These are phyloP conservation scores for Auricularia heimuer DNA, from an alignment of 768 basidiomycete species.

Conservation along the genomic window DNA sequence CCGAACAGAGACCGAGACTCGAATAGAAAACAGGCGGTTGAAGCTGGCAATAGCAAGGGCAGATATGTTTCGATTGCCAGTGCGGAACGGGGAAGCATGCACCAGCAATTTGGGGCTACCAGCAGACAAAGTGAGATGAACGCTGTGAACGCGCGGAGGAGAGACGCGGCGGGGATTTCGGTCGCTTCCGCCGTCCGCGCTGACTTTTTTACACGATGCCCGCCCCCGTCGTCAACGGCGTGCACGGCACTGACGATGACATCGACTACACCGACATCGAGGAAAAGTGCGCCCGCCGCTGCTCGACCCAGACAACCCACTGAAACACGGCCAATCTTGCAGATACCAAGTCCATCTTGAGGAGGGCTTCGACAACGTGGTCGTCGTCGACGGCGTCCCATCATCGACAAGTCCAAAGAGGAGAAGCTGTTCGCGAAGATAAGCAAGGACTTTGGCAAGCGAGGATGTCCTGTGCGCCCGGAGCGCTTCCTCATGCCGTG, in stretches of 20 bases:
- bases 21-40: too few species aligned
- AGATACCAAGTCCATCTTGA: conserved; percentile 83
- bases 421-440: conserved; percentile 76
- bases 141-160: too few species aligned
- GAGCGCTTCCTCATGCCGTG: conserved; percentile 83
- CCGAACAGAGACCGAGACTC: too few species aligned
- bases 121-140: too few species aligned
- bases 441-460: conserved; percentile 72
- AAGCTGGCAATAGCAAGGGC: too few species aligned
- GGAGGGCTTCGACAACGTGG: conserved; percentile 79
- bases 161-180: background rate
- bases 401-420: conserved; percentile 78
- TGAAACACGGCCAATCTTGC: conserved; percentile 8
- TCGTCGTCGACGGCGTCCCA: conserved; percentile 86
- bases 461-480: conserved; percentile 64
- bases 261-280: conserved; percentile 89
- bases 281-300: conserved; percentile 47
- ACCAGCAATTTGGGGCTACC: too few species aligned
- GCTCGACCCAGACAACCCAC: conserved; percentile 1
- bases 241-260: conserved; percentile 37
- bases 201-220: background rate
- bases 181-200: background rate
- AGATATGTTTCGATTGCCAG: too few species aligned
- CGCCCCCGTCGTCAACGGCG: conserved; percentile 26
- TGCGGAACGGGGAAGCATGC: too few species aligned